Conservation (phyloP, 805 yeast species). For the Zygoascus bituminiphila region DNA sequence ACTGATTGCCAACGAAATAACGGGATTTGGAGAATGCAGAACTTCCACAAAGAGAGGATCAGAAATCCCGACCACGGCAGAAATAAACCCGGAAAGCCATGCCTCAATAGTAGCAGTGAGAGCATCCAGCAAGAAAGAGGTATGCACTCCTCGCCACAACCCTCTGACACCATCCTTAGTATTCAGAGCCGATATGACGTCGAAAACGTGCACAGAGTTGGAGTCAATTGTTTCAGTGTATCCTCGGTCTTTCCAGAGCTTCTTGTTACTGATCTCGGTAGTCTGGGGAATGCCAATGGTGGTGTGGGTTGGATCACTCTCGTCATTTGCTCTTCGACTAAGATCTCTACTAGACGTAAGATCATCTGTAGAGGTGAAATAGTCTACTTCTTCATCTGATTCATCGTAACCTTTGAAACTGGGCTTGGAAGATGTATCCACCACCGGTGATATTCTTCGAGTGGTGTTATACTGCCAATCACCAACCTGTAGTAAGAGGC, state of each 20-base stretch:
- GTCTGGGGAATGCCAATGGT: neutral
- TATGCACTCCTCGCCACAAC: slow-evolving; percentile 61
- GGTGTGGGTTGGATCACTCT: slow-evolving; percentile 2
- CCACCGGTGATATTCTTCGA: slow-evolving; percentile 11
- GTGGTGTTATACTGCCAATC: slow-evolving; percentile 25
- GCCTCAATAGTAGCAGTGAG: slow-evolving; percentile 72
- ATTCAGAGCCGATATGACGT: slow-evolving; percentile 43
- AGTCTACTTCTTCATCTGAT: slow-evolving; percentile 39
- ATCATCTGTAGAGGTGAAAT: slow-evolving; percentile 30
- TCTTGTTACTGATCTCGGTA: neutral
- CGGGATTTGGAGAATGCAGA: slow-evolving; percentile 70
- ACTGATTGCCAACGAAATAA: slow-evolving; percentile 56
- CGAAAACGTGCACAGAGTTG: slow-evolving; percentile 26
- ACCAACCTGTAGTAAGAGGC: slow-evolving; percentile 75
- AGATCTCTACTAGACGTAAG: neutral
- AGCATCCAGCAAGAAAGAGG: slow-evolving; percentile 71
- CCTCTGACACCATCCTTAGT: slow-evolving; percentile 54
- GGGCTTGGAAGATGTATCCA: slow-evolving; percentile 18
- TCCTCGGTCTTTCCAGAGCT: neutral
- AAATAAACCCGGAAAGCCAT: slow-evolving; percentile 83
- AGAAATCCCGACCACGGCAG: slow-evolving; percentile 74
- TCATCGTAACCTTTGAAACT: slow-evolving; percentile 21
- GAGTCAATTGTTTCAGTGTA: slow-evolving; percentile 13
- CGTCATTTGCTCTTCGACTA: slow-evolving; percentile 8
- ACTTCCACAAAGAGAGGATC: slow-evolving; percentile 83